Evolutionary conservation across 2,329 filamentous ascomycete species (phyloP).

Genomic region (Alternaria conjuncta): DNA sequence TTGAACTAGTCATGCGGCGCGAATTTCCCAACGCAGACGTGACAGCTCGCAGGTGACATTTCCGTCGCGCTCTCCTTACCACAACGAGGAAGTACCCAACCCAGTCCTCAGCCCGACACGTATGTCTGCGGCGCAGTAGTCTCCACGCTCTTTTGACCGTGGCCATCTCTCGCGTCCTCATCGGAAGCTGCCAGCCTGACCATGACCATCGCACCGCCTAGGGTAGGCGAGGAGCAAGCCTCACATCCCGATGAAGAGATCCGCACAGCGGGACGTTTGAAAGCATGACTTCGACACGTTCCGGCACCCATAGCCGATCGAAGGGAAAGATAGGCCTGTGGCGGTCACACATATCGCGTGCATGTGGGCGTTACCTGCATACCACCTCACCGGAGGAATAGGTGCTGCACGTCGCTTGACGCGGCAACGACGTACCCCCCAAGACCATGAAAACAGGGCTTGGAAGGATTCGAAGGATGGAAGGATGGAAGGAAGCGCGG

Average conservation of each 20-base stretch:
- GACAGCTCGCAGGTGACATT: neutral
- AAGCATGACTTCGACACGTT: neutral
- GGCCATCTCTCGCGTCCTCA: neutral
- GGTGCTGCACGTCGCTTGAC: neutral
- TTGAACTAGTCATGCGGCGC: neutral
- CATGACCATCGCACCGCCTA: no score
- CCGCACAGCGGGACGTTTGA: neutral
- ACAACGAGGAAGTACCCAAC: neutral
- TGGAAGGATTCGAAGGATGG: neutral
- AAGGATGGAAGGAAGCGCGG: neutral
- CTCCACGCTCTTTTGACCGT: neutral
- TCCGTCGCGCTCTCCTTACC: neutral
- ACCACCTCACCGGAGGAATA: neutral
- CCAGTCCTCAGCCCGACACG: neutral
- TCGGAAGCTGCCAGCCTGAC: no score
- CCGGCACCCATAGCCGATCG: neutral
- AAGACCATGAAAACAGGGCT: neutral
- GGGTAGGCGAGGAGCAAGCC: neutral
- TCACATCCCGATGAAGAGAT: neutral
- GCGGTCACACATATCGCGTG: neutral
- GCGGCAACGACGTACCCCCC: neutral
- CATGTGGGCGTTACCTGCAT: neutral
- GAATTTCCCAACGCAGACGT: neutral
- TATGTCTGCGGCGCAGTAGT: neutral
- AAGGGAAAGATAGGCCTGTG: neutral